These are phyloP conservation scores for Umbelopsis sp. DNA, from an alignment of 192 early-diverging fungal genomes.

Conservation along the genomic window DNA sequence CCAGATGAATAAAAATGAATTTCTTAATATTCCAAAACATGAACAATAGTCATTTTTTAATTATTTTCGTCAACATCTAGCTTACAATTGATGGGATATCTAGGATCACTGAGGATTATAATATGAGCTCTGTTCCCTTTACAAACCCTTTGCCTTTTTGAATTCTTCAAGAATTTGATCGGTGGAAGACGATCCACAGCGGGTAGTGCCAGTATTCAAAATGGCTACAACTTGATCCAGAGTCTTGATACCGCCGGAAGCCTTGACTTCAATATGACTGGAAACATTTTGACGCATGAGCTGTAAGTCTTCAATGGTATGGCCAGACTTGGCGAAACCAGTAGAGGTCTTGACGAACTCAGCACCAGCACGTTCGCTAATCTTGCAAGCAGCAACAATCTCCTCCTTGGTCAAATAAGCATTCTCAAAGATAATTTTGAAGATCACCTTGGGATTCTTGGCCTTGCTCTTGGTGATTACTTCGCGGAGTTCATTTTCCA, in stretches of 20 bases:
- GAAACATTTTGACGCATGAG: constrained; percentile 55
- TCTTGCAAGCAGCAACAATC: constrained; percentile 48
- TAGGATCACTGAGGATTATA: background rate
- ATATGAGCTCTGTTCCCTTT: background rate
- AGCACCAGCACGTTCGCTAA: constrained; percentile 51
- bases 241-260: constrained; percentile 60
- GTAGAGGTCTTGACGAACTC: constrained; percentile 69
- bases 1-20: background rate
- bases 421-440: constrained; percentile 68
- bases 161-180: constrained; percentile 57
- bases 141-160: constrained; percentile 27
- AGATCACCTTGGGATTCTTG: constrained; percentile 44
- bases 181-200: constrained; percentile 58
- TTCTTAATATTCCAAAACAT: background rate
- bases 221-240: constrained; percentile 57
- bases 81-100: too few species aligned
- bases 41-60: background rate
- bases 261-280: constrained; percentile 52
- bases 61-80: too few species aligned
- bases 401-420: constrained; percentile 58
- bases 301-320: constrained; percentile 50
- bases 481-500: constrained; percentile 47
- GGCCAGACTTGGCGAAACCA: constrained; percentile 58
- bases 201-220: constrained; percentile 57
- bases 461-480: constrained; percentile 45